Base-by-base conservation (phyloP, 108 stramenopile genomes). In the Discostella stelligeroides region DNA sequence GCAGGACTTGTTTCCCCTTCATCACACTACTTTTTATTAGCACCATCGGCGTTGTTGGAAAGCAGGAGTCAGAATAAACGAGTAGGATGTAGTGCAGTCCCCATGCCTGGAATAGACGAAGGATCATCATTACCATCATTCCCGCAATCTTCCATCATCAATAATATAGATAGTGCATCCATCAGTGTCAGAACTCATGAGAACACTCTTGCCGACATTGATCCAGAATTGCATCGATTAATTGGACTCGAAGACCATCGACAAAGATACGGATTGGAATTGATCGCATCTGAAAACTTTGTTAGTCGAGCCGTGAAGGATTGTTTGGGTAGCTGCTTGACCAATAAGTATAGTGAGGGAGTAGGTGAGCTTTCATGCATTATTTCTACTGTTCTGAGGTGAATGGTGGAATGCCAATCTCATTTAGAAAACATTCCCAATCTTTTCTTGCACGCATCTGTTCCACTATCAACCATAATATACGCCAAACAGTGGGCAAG, bases 341-440 rank as follows among this genome's bases (percentile, higher is more conserved):
- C 99, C 27, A 99, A 99, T 85, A 99, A 99, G 87, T 99, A 99
- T 83, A 94, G 97, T 64, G 99, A 99, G 82, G 99, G 99, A 13
- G 81, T 88, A 57, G 85, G 85, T 86, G 50, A 56, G 85, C 42
- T 28, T 29, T 57, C 10, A n/a, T n/a, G n/a, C n/a, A n/a, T n/a
- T n/a, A n/a, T n/a, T n/a, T n/a, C n/a, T n/a, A n/a, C n/a, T n/a
- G n/a, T n/a, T n/a, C n/a, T n/a, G n/a, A n/a, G 30, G 5, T 57
- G 25, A 10, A 21, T 29, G 7, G 12, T 43, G 12, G 30, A 5
- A 30, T 60, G 41, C 25, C 46, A 10, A 23, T 60, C 47, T 7
- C 39, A 14, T 42, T 34, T 29, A n/a, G n/a, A n/a, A n/a, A n/a
- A n/a, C 7, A 29, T 1, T 55, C 0, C 14, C 40, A 25, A 21